Evolutionary conservation across 441 rosid species (phyloP).

Genomic region (Daphne laureola): DNA sequence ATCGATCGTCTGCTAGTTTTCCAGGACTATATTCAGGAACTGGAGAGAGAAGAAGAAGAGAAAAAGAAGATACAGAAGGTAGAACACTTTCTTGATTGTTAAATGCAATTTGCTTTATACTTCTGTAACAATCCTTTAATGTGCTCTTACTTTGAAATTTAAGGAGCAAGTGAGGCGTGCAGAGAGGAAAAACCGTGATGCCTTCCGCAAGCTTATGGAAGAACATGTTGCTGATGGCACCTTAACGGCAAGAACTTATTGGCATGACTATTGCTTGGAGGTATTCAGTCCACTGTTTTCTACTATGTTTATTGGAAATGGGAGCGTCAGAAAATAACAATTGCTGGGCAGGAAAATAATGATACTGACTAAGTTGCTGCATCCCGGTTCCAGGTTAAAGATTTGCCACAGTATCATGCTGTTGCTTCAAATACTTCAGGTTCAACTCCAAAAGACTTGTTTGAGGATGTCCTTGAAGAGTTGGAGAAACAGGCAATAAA

Average conservation of each 20-base stretch:
- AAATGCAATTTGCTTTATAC: constrained; percentile 5
- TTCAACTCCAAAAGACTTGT: constrained; percentile 90
- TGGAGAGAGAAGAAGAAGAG: constrained; percentile 92
- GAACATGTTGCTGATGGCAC: constrained; percentile 68
- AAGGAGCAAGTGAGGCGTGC: constrained; percentile 84
- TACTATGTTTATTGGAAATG: constrained; percentile 1
- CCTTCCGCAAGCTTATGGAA: constrained; percentile 70
- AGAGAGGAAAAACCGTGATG: constrained; percentile 94
- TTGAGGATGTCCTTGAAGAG: constrained; percentile 83
- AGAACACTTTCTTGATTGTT: constrained; percentile 14
- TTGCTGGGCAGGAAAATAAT: background rate
- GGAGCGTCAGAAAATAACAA: constrained; percentile 1
- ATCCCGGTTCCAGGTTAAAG: constrained; percentile 51
- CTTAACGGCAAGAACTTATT: constrained; percentile 78
- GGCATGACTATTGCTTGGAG: constrained; percentile 87
- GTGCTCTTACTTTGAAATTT: constrained; percentile 19
- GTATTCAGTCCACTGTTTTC: constrained; percentile 24
- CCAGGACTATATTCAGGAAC: constrained; percentile 86
- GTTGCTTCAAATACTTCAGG: constrained; percentile 86
- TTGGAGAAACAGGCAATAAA: constrained; percentile 68
- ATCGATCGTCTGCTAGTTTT: constrained; percentile 79
- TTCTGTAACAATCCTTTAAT: constrained; percentile 8
- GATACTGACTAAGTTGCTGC: constrained; percentile 14
- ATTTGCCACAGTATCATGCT: constrained; percentile 76
- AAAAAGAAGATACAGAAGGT: constrained; percentile 88